phyloP scores from a whole-genome alignment of 2,329 filamentous ascomycete genomes.

The Exophiala lecanii-corni region DNA sequence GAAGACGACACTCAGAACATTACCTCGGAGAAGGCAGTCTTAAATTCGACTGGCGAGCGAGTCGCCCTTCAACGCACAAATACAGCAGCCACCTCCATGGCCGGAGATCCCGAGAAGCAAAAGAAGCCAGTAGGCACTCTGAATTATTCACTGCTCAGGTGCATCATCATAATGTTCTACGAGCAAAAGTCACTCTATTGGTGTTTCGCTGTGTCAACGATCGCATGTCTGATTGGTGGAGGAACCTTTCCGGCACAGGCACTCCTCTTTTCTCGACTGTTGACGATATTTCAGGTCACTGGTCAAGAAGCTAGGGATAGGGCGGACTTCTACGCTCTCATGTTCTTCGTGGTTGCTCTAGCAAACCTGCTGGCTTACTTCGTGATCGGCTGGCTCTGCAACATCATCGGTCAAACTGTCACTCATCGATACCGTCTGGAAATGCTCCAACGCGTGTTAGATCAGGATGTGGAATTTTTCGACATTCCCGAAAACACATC shows the following conservation, averaged over 20 bases:
- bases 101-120: conserved; percentile 17
- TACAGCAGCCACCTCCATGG: conserved; percentile 15
- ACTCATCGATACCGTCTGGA: conserved; percentile 24
- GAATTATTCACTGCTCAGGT: conserved; percentile 32
- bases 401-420: conserved; percentile 29
- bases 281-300: conserved; percentile 27
- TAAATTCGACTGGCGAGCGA: conserved; percentile 7
- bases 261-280: conserved; percentile 32
- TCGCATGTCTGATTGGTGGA: conserved; percentile 35
- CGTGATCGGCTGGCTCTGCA: conserved; percentile 32
- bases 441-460: conserved; percentile 27
- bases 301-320: conserved; percentile 20
- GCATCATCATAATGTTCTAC: conserved; percentile 34
- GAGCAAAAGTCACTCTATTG: conserved; percentile 32
- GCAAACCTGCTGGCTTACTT: conserved; percentile 38
- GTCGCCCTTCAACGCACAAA: conserved; percentile 11
- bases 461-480: conserved; percentile 32
- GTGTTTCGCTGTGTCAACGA: conserved; percentile 31
- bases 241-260: conserved; percentile 46
- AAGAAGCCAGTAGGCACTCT: conserved; percentile 17
- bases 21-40: conserved; percentile 9
- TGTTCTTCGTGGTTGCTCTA: conserved; percentile 44
- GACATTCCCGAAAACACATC: conserved; percentile 31
- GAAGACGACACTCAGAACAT: conserved; percentile 9
- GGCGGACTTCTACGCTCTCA: conserved; percentile 44